Evolutionary conservation across 768 basidiomycete species (phyloP).

Genomic region (Lactifluus hygrophoroides): DNA sequence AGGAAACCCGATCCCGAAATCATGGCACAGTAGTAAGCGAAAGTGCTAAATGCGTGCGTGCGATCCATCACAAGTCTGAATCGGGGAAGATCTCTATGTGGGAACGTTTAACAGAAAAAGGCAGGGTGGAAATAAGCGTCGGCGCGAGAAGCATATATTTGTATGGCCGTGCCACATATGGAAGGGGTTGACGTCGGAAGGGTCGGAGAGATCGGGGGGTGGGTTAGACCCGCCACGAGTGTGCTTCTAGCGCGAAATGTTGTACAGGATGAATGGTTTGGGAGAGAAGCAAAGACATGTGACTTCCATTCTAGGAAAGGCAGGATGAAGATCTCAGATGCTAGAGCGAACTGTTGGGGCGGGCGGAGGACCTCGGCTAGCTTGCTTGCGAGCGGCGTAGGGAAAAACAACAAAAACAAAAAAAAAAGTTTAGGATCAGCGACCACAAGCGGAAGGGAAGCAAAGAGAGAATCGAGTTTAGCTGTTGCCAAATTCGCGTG

Average conservation of each 20-base stretch:
- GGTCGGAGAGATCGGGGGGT: constrained; percentile 17
- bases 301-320: constrained; percentile 3
- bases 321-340: constrained; percentile 7
- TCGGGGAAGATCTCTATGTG: constrained; percentile 15
- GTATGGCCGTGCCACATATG: not conserved
- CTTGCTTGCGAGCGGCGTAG: not conserved
- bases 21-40: not conserved
- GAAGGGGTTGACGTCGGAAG: constrained; percentile 14
- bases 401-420: not conserved
- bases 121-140: constrained; percentile 15
- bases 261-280: not conserved
- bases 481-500: constrained; percentile 3
- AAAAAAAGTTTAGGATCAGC: constrained; percentile 9
- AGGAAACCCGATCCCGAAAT: not conserved
- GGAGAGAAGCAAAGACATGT: not conserved
- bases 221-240: not conserved
- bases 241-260: constrained; percentile 4
- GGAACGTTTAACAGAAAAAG: not conserved
- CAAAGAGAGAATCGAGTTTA: not conserved
- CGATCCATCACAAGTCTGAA: constrained; percentile 10
- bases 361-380: no score
- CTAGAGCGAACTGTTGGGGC: not conserved
- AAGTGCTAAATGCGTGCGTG: not conserved
- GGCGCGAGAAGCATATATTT: not conserved
- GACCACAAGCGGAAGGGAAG: not conserved